Base-by-base conservation (phyloP, 768 basidiomycete genomes). In the Lactarius hengduanensis region DNA sequence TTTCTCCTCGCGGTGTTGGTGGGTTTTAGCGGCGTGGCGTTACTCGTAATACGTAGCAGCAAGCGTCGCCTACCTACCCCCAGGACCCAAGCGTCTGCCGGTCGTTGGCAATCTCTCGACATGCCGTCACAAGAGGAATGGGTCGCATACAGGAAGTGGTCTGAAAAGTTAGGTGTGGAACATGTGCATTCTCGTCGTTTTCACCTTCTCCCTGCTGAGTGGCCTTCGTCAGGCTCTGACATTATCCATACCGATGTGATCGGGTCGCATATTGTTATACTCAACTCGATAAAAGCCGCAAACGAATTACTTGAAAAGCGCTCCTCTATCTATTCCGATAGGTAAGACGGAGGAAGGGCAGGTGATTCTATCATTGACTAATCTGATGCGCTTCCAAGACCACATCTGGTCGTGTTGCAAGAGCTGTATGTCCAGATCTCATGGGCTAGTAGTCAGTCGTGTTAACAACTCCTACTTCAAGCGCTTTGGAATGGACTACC, bases 291-390 rank as follows among this genome's bases (percentile, higher is more conserved):
- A 5, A 50, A 50, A 26, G n/a, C 22, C 0, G 47, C 47, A 26
- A 50, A 50, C 11, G 47, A 26, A n/a, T 22, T 50, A 50, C 47
- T 50, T 9, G 47, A 50, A 4, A 50, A 50, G 22, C 22, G 47
- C n/a, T 50, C 55, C 20, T 56, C 55, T 11, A 56, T 26, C 15
- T 38, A 59, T 59, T 59, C 38, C 26, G 34, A 59, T 15, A 59
- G 58, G 55, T 59, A 10, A n/a, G 32, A 9, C 1, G 1, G 9
- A 34, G 32, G 9, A 34, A 3, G 20, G 18, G 4, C 38, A 22
- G 1, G 13, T 59, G 10, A 0, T 15, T 15, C 15, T 50, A 13
- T 50, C 26, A 50, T 47, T 13, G 10, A 47, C 9, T 11, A 50
- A 1, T 22, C 1, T 50, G 10, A 47, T n/a, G 10, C n/a, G 7